Percentiles rank a stretch among this genome's conserved stretches.
These are phyloP conservation scores for Lachancea sp. DNA, from an alignment of 805 yeast genomes.

Conservation along the genomic window DNA sequence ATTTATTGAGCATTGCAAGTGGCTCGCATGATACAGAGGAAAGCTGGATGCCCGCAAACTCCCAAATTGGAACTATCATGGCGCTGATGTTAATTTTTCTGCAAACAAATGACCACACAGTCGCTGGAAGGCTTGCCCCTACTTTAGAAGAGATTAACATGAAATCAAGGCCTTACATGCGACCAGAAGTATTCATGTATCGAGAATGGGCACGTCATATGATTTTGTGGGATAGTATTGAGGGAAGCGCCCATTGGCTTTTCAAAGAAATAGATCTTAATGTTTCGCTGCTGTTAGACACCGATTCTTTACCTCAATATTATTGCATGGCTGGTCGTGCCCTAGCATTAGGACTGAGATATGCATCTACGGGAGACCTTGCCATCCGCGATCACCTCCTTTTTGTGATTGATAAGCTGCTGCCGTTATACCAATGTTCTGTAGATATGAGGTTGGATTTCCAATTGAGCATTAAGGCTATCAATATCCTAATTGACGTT, in stretches of 20 bases:
- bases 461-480: constrained; percentile 44
- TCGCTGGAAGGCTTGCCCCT: constrained; percentile 55
- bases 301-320: constrained; percentile 56
- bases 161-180: constrained; percentile 39
- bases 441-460: constrained; percentile 51
- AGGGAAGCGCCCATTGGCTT: constrained; percentile 32
- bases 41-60: constrained; percentile 32
- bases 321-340: constrained; percentile 71
- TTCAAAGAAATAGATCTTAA: constrained; percentile 13
- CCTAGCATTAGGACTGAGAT: constrained; percentile 65
- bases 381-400: constrained; percentile 44
- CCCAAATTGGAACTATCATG: constrained; percentile 61
- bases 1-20: constrained; percentile 17
- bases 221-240: constrained; percentile 67
- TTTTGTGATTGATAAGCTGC: constrained; percentile 23
- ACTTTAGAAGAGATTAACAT: constrained; percentile 29
- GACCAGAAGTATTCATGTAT: constrained; percentile 72
- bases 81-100: constrained; percentile 71
- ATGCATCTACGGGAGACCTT: constrained; percentile 60
- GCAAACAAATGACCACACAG: constrained; percentile 51
- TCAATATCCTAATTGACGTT: constrained; percentile 50
- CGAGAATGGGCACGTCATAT: constrained; percentile 58
- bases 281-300: constrained; percentile 34
- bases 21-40: constrained; percentile 22
- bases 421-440: constrained; percentile 30